Conservation (phyloP, 2,329 filamentous ascomycete genomes). For the Trichoderma gracile region DNA sequence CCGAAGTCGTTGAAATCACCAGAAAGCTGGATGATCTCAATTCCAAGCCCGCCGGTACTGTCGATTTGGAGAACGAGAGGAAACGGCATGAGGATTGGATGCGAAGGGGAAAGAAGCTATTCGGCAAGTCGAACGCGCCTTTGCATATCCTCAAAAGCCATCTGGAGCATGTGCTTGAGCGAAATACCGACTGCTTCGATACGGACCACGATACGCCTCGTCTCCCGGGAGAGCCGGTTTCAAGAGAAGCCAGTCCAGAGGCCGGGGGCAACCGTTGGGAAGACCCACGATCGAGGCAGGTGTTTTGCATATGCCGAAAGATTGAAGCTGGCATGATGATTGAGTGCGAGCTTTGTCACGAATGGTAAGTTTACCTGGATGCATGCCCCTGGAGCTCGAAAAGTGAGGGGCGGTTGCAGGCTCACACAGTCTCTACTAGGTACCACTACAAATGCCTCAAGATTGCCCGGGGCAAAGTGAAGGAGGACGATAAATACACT, state of each 20-base stretch:
- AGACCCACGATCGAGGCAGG: conserved; percentile 68
- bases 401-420: not conserved
- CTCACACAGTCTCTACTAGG: conserved; percentile 48
- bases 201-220: conserved; percentile 80
- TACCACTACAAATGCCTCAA: conserved; percentile 98
- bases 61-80: conserved; percentile 91
- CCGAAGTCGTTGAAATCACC: conserved; percentile 87
- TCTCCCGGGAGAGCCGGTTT: conserved; percentile 87
- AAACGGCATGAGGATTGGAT: conserved; percentile 99
- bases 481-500: conserved; percentile 97
- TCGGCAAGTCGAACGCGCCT: conserved; percentile 96
- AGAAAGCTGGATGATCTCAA: conserved; percentile 85
- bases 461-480: conserved; percentile 95
- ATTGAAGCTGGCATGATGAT: conserved; percentile 99
- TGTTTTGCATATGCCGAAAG: conserved; percentile 94
- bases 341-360: conserved; percentile 95
- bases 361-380: conserved; percentile 67
- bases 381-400: not conserved
- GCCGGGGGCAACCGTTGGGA: conserved; percentile 58
- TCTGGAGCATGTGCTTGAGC: conserved; percentile 88
- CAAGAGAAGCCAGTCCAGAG: conserved; percentile 69
- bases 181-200: conserved; percentile 90
- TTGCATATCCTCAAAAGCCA: conserved; percentile 93
- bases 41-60: conserved; percentile 85
- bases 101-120: conserved; percentile 94